Evolutionary conservation across 768 basidiomycete genomes (phyloP).

Genomic region (Serendipita sp.): DNA sequence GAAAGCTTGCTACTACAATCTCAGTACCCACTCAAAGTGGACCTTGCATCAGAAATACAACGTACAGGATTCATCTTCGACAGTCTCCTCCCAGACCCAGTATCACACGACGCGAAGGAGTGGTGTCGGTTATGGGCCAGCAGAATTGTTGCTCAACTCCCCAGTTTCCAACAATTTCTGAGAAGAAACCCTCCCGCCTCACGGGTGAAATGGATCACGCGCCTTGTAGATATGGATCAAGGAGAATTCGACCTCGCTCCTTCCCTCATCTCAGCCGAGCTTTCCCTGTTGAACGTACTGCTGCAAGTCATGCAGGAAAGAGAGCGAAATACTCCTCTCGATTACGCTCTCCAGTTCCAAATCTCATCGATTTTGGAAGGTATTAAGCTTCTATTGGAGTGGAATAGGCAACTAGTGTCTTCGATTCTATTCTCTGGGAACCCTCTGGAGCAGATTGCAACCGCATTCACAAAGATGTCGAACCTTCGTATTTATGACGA

Average conservation of each 20-base stretch:
- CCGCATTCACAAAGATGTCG: background rate
- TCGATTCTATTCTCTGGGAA: background rate
- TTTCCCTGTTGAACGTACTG: background rate
- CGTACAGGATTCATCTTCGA: background rate
- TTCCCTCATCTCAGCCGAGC: background rate
- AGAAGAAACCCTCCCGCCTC: background rate
- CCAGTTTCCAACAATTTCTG: background rate
- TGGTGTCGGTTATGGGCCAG: background rate
- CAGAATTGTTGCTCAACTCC: background rate
- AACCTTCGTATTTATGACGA: background rate
- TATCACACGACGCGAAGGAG: background rate
- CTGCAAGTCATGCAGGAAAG: background rate
- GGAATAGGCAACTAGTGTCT: background rate
- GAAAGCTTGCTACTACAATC: background rate
- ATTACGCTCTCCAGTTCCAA: background rate
- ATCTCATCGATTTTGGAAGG: background rate
- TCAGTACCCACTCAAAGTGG: background rate
- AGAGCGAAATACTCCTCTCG: background rate
- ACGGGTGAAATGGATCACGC: background rate
- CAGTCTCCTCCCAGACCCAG: background rate
- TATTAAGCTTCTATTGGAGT: background rate
- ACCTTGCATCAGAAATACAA: background rate
- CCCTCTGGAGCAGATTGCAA: background rate
- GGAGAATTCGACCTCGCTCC: background rate
- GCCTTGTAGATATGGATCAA: background rate